These are phyloP conservation scores for Chrysanthemum lavandulifolium DNA, from an alignment of 129 eudicot genomes.

Conservation along the genomic window DNA sequence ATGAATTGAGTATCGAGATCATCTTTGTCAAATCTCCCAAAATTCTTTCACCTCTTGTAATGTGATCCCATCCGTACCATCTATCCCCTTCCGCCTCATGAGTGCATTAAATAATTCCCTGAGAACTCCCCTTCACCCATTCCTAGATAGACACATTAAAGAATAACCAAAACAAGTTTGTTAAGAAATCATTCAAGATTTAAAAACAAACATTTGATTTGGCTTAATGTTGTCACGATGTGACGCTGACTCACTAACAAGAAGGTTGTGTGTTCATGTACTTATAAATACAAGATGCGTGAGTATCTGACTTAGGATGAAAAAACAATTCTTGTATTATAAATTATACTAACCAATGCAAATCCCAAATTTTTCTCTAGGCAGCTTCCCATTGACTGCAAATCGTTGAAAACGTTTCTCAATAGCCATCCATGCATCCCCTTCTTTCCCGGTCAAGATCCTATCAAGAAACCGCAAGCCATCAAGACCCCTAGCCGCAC, in stretches of 20 bases:
- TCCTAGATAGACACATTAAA: conserved; percentile 44
- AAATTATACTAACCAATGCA: conserved; percentile 59
- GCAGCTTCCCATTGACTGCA: conserved; percentile 53
- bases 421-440: conserved; percentile 70
- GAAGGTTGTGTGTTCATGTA: no score
- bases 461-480: conserved; percentile 83
- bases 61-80: conserved; percentile 56
- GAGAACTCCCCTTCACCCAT: conserved; percentile 88
- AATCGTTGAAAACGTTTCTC: conserved; percentile 70
- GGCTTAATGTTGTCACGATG: neutral
- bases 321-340: neutral
- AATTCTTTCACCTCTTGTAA: conserved; percentile 47
- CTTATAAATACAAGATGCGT: no score
- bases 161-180: neutral
- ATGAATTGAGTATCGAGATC: conserved; percentile 71
- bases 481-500: conserved; percentile 71
- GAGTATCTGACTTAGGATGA: no score
- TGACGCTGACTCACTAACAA: no score
- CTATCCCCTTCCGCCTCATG: conserved; percentile 59
- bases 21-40: conserved; percentile 76
- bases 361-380: conserved; percentile 76
- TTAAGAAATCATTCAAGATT: conserved; percentile 10
- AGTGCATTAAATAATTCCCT: conserved; percentile 73
- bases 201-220: neutral
- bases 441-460: conserved; percentile 63